phyloP scores from a whole-genome alignment of 768 basidiomycete species.

The Kwoniella bestiolae region DNA sequence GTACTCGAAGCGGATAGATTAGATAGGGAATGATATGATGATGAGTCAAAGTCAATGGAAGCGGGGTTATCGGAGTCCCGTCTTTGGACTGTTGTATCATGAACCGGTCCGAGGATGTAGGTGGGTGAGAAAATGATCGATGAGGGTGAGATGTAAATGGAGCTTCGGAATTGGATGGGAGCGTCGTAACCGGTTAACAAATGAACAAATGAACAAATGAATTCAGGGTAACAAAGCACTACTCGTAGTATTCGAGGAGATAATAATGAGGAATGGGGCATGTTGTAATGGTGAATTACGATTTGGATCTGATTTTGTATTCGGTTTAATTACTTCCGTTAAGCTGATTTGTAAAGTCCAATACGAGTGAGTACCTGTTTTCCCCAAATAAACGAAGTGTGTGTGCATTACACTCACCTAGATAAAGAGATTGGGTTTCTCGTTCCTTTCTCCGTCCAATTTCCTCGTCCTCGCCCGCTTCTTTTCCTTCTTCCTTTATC shows the following conservation, averaged over 20 bases:
- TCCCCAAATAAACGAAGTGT: slow-evolving; percentile 11
- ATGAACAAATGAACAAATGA: too few relatives aligned
- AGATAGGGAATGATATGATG: neutral
- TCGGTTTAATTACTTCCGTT: neutral
- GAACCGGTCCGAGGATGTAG: neutral
- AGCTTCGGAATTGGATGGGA: slow-evolving; percentile 7
- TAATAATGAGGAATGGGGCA: neutral
- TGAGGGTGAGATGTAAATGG: neutral
- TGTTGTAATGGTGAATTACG: neutral
- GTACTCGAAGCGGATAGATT: neutral
- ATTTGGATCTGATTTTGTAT: neutral
- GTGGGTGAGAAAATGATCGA: neutral
- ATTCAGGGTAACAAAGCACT: neutral
- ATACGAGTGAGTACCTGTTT: neutral
- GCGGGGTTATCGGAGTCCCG: slow-evolving; percentile 12
- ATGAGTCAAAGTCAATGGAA: neutral
- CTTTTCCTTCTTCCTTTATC: neutral
- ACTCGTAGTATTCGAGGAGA: neutral
- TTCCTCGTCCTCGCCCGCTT: slow-evolving; percentile 1
- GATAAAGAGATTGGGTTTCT: neutral
- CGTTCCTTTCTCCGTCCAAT: slow-evolving; percentile 10
- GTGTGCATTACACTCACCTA: neutral
- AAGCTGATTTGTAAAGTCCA: slow-evolving; percentile 2
- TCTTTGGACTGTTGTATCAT: neutral
- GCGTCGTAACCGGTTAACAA: neutral